phyloP scores from a whole-genome alignment of 208 protist genomes.

The Crithidia bombi region DNA sequence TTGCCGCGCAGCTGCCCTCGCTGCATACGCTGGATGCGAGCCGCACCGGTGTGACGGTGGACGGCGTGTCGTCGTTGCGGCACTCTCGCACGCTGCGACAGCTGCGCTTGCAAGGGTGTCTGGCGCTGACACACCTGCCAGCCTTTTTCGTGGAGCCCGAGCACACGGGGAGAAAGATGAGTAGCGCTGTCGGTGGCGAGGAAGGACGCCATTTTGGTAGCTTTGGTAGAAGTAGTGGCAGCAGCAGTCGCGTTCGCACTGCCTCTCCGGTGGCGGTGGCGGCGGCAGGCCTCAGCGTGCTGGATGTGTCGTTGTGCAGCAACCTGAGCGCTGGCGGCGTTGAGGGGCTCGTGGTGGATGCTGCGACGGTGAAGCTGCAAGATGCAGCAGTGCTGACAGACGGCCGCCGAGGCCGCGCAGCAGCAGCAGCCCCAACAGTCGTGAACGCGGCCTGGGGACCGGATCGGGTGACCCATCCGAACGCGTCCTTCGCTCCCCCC shows the following conservation, averaged over 20 bases:
- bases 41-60: constrained; percentile 35
- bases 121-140: constrained; percentile 30
- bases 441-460: neutral
- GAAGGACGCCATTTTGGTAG: too few relatives aligned
- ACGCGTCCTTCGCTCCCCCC: neutral
- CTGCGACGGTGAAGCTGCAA: neutral
- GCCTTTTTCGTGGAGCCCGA: constrained; percentile 16
- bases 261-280: neutral
- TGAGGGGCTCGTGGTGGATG: constrained; percentile 3
- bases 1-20: constrained; percentile 33
- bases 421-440: neutral
- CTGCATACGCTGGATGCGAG: constrained; percentile 45
- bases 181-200: neutral
- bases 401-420: neutral
- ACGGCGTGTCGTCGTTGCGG: constrained; percentile 36
- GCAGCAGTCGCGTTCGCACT: neutral
- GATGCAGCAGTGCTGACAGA: neutral
- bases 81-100: constrained; percentile 29
- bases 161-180: too few relatives aligned
- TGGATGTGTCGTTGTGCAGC: constrained; percentile 14
- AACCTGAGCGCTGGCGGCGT: constrained; percentile 7
- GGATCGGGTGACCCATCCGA: neutral
- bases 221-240: too few relatives aligned
- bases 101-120: constrained; percentile 45
- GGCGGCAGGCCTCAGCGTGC: neutral